Evolutionary conservation across 2,329 filamentous ascomycete genomes (phyloP), one percentile per base, ranked within the genome.

Genomic region (Hypoxylon rubiginosum): DNA sequence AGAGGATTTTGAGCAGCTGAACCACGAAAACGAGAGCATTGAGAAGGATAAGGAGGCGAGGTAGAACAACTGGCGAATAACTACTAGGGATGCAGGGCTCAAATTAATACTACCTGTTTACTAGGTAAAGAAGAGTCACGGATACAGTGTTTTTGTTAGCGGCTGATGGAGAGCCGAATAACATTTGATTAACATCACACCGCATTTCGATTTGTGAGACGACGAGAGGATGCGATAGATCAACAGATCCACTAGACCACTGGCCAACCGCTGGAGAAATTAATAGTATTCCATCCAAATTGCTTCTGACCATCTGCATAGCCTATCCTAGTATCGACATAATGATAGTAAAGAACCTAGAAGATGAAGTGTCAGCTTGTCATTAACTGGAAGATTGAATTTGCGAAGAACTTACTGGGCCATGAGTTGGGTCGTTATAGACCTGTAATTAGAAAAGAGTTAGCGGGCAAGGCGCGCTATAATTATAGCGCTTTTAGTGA

Each of bases 281-380:
- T 67, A 36, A 86, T 80, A 55, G 76, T 81, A 70, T 86, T 86
- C 79, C 84, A 82, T 24, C 84, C 84, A 62, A 86, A 85, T 55
- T 77, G 77, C 76, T 85, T 86, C 68, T 85, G 78, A 4, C 73
- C 75, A 63, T 81, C 79, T 3, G 71, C 71, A 67, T 72, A 75
- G 8, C 77, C 76, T 34, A 78, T 75, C 15, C 69, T 75, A 1
- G 72, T 79, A 59, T 80, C 73, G 48, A 79, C 77, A 30, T 80
- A 80, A 53, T 80, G 78, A 61, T 80, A 80, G 64, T 80, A 81
- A 13, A 91, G 79, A 2, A 91, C 81, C 48, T 77, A 39, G 4
- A 19, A 52, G n/a, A 24, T 30, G 30, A 6, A 6, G 24, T 21
- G 19, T 17, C 10, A 15, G 28, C 4, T 41, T 11, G 11, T 3